Base-by-base conservation (phyloP, 1,284 basidiomycete species). In the Vanrija sp. region DNA sequence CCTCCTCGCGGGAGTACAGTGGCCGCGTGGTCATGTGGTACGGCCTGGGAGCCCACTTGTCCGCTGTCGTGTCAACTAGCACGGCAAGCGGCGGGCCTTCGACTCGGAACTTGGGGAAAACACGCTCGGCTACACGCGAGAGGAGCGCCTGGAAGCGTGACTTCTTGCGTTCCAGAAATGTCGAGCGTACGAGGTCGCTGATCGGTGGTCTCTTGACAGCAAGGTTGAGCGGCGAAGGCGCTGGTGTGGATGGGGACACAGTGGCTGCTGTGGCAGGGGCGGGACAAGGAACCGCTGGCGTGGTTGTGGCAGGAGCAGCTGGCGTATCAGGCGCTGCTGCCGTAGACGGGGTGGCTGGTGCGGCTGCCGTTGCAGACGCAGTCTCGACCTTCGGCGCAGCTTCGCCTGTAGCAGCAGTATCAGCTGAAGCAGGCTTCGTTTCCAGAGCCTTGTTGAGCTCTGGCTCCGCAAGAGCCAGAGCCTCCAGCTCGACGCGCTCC, bases 21-120 rank as follows among this genome's bases (percentile, higher is more conserved):
- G 69, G 64, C 42, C 67, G 65, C 34, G 73, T 73, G 8, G 69
- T 68, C 25, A 74, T 64, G 16, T 69, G 65, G 54, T 73, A 73
- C 6, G 70, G 63, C 25, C 63, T 51, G 5, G 67, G 62, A 1
- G 67, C 70, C 67, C 68, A 72, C 49, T 64, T 64, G 59, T 74
- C 72, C 1, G 65, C 47, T 0, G 58, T 63, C 3, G 65, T 65
- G 15, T 74, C 72, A 21, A 63, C 60, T 3, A 72, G 26, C 6
- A 18, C 61, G 53, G 40, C 51, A 8, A 49, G 56, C 38, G 61
- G 58, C 12, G 61, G 57, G 14, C 55, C 48, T 6, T 65, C 55
- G 14, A 67, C 21, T 12, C 68, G 61, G 34, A 60, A 64, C 14
- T 52, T 60, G 1, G 67, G 58, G 63, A 68, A 70, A n/a, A 55